Percentiles rank a stretch among this genome's conserved stretches.
phyloP scores from a whole-genome alignment of 345 rosid genomes.

The Reutealis trisperma region DNA sequence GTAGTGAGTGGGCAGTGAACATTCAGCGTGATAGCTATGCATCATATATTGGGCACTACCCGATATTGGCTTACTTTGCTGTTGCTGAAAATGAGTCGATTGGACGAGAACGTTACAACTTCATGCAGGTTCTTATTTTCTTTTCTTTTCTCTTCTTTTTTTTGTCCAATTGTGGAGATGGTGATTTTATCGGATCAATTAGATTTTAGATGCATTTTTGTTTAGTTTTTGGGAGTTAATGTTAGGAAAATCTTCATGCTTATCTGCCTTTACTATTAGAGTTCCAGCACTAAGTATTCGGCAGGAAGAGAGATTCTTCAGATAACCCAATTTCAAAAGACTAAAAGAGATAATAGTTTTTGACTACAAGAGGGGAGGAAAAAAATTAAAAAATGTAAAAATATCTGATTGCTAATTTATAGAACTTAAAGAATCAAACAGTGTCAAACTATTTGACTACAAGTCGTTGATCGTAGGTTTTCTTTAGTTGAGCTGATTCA shows the following conservation, averaged over 20 bases:
- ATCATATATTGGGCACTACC: constrained; percentile 85
- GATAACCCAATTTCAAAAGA: no score
- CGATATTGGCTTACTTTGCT: constrained; percentile 80
- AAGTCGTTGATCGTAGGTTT: background rate
- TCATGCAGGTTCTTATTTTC: constrained; percentile 66
- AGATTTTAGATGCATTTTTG: background rate
- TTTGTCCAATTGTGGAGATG: background rate
- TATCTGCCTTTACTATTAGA: background rate
- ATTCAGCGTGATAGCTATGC: constrained; percentile 92
- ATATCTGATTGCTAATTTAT: background rate
- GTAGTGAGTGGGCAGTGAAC: constrained; percentile 94
- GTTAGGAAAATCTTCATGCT: background rate
- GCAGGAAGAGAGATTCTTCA: no score
- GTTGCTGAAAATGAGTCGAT: constrained; percentile 89
- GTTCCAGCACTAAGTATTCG: no score
- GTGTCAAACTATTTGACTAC: background rate
- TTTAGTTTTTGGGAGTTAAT: background rate
- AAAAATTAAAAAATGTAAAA: background rate
- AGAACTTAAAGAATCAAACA: background rate
- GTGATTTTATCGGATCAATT: background rate
- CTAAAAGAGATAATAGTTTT: no score
- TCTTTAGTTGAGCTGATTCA: background rate
- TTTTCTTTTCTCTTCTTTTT: background rate
- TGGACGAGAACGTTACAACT: constrained; percentile 89
- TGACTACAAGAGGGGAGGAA: background rate